These are phyloP conservation scores for Coemansia guatemalensis DNA, from an alignment of 192 early-diverging fungal genomes.

Conservation along the genomic window DNA sequence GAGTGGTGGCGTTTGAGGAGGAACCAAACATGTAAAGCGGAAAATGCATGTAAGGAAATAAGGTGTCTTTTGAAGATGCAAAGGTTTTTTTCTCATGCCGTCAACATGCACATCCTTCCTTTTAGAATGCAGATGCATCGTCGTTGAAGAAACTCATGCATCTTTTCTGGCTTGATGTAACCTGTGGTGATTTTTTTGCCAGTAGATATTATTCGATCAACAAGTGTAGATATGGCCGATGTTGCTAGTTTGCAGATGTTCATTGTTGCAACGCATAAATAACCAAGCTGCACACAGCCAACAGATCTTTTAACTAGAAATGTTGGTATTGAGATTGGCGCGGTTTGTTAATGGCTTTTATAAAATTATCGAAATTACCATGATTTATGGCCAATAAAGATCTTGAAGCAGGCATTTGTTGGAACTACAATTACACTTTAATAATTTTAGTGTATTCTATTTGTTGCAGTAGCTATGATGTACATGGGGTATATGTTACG, in stretches of 20 bases:
- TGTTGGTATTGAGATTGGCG: neutral
- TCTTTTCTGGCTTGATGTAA: neutral
- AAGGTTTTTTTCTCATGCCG: neutral
- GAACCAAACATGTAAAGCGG: neutral
- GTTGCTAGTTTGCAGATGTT: neutral
- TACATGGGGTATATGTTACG: no score
- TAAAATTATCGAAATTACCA: no score
- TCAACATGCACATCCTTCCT: neutral
- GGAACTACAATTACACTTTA: no score
- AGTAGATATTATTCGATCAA: neutral
- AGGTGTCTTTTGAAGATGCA: neutral
- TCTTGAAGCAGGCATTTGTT: no score
- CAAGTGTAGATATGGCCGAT: neutral
- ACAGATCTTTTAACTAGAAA: neutral
- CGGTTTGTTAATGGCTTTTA: neutral
- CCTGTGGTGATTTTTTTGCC: neutral
- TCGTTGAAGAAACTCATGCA: neutral
- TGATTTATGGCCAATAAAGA: no score
- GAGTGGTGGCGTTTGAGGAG: constrained; percentile 2
- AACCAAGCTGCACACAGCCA: neutral
- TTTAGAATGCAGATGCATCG: no score
- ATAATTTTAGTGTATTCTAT: no score
- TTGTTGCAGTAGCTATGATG: no score
- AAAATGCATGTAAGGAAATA: neutral
- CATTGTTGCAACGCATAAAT: neutral